Evolutionary conservation across 2,329 filamentous ascomycete genomes (phyloP), one percentile per base, ranked within the genome.

Genomic region (Ophiosphaerella korrae): DNA sequence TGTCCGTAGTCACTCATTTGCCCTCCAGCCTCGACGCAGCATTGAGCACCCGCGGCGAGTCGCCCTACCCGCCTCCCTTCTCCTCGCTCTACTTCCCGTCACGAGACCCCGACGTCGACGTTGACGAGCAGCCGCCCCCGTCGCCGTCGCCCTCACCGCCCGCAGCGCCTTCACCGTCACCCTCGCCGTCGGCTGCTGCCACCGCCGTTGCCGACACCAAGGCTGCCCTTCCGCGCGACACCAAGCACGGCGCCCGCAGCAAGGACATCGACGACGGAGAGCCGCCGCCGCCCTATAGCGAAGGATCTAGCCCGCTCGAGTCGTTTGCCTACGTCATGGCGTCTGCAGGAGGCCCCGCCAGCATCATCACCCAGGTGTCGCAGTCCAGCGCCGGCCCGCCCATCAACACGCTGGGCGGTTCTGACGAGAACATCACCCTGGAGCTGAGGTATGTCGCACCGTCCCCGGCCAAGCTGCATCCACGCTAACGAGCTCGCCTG

Each of bases 311-410:
- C 79, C 94, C 94, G 57, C 86, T 99, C 74, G 84, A 89, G 54
- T 90, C 91, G 50, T 99, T 99, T 72, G 88, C 89, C 66, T 99
- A 95, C 84, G 85, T 96, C 74, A 99, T 99, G 94, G 92, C 94
- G 78, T 90, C 92, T 74, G 92, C 93, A 78, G 93, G 93, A 82
- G 93, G 92, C 79, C 90, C 92, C 66, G 88, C 92, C 80, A 97
- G 94, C 84, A 96, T 99, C 73, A 96, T 99, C 79, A 99, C 94
- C 77, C 94, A 99, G 80, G 94, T 99, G 66, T 92, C 96, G 74
- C 94, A 99, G 77, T 62, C 65, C 21, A 69, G 67, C 50, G 89
- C 89, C 61, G 92, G 84, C 18, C 89, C 92, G 66, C 89, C 92
- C 33, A 86, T 97, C 64, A 96, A 94, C 75, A 89, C 90, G 48